Evolutionary conservation across 1,284 basidiomycete species (phyloP).

Genomic region (Ustilago trichophora): DNA sequence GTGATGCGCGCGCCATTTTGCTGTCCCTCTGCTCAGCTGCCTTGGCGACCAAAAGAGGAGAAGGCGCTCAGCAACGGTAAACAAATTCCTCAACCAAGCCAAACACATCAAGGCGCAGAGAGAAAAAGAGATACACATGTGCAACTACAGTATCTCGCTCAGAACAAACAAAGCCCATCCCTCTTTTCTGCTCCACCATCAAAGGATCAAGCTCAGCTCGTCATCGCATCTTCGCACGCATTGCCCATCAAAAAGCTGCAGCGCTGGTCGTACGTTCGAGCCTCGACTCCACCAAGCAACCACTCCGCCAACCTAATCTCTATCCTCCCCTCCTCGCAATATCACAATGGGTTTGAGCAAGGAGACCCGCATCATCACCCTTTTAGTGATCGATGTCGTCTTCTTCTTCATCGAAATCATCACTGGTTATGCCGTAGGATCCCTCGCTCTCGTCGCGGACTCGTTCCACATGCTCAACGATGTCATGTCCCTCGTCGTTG

Average conservation of each 20-base stretch:
- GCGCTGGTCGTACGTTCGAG: neutral
- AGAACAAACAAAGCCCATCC: neutral
- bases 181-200: neutral
- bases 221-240: too few species aligned
- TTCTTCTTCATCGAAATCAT: constrained; percentile 95
- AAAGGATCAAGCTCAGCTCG: too few species aligned
- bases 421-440: constrained; percentile 87
- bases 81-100: too few species aligned
- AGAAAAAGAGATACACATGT: too few species aligned
- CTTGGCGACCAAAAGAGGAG: too few species aligned
- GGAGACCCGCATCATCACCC: constrained; percentile 70
- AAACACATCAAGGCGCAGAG: too few species aligned
- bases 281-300: neutral
- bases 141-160: too few species aligned
- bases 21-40: too few species aligned
- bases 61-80: too few species aligned
- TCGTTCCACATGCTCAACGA: constrained; percentile 89
- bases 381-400: constrained; percentile 82
- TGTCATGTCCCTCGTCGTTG: constrained; percentile 91
- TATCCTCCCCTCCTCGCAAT: neutral
- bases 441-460: constrained; percentile 93
- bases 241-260: neutral
- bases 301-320: too few species aligned
- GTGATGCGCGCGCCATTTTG: constrained; percentile 4
- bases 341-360: constrained; percentile 49